Evolutionary conservation across 768 basidiomycete genomes (phyloP).

Genomic region (Xerocomus spinulosus): DNA sequence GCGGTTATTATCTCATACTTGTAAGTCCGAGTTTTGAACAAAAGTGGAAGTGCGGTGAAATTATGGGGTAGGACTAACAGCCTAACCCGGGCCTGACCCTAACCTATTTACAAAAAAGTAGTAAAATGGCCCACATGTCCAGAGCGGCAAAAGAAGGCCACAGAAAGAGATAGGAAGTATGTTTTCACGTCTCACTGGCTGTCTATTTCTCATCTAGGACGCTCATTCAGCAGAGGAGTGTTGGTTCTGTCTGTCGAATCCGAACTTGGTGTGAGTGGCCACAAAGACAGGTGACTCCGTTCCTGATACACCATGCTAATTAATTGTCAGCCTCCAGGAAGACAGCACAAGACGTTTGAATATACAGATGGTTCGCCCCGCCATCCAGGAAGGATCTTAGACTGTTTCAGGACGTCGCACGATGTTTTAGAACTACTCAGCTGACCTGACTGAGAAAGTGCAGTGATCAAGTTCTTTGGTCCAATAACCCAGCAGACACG

Average conservation of each 20-base stretch:
- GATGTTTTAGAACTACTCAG: not conserved
- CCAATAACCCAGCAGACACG: slow-evolving; percentile 91
- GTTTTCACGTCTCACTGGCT: slow-evolving; percentile 28
- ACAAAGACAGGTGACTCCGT: not conserved
- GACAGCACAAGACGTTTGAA: slow-evolving; percentile 3
- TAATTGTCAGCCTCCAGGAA: not conserved
- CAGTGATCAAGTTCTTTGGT: slow-evolving; percentile 82
- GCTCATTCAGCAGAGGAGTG: slow-evolving; percentile 73
- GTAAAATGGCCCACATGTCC: slow-evolving; percentile 33
- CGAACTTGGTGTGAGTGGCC: slow-evolving; percentile 69
- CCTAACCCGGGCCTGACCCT: too few relatives aligned
- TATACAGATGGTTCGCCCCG: slow-evolving; percentile 89
- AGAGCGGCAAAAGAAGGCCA: slow-evolving; percentile 41
- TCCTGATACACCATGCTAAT: slow-evolving; percentile 41
- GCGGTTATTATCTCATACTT: too few relatives aligned
- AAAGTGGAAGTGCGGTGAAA: too few relatives aligned
- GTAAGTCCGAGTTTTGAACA: too few relatives aligned
- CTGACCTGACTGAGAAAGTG: slow-evolving; percentile 82
- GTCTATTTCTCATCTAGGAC: not conserved
- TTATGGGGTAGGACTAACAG: too few relatives aligned
- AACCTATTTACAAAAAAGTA: too few relatives aligned
- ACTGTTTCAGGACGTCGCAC: not conserved
- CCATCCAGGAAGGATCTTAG: slow-evolving; percentile 87
- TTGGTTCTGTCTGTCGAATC: slow-evolving; percentile 98
- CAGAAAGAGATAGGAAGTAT: slow-evolving; percentile 78